These are phyloP conservation scores for Pseudocercospora vitis DNA, from an alignment of 2,329 filamentous ascomycete species.

Conservation along the genomic window DNA sequence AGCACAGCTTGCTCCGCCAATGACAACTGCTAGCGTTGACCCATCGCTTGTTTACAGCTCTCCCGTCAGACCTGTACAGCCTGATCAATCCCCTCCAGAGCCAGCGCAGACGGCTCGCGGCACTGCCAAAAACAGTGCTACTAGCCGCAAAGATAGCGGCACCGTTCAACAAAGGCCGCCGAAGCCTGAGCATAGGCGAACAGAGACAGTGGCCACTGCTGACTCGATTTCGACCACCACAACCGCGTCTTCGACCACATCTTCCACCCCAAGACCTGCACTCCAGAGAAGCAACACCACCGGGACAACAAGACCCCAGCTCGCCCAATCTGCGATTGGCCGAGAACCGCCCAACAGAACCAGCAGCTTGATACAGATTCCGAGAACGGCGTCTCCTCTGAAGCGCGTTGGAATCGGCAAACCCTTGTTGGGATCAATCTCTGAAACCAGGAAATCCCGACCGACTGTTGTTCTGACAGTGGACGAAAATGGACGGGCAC, in stretches of 20 bases:
- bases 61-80: conserved; percentile 27
- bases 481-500: conserved; percentile 49
- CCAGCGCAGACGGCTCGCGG: conserved; percentile 29
- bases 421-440: conserved; percentile 47
- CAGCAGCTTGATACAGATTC: conserved; percentile 38
- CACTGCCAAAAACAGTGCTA: conserved; percentile 8
- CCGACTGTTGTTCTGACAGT: conserved; percentile 46
- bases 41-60: conserved; percentile 47
- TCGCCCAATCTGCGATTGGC: conserved; percentile 33
- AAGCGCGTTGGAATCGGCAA: conserved; percentile 44
- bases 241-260: conserved; percentile 26
- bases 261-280: conserved; percentile 8
- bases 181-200: conserved; percentile 39
- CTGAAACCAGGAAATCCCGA: conserved; percentile 43
- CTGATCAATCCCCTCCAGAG: background rate
- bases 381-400: conserved; percentile 48
- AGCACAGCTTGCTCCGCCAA: conserved; percentile 19
- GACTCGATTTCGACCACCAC: conserved; percentile 36
- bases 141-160: conserved; percentile 32
- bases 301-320: conserved; percentile 33
- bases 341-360: conserved; percentile 28
- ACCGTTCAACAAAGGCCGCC: conserved; percentile 25
- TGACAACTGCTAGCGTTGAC: conserved; percentile 46
- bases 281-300: conserved; percentile 51
- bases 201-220: conserved; percentile 43